Percentiles rank a stretch among this genome's conserved stretches.
These are phyloP conservation scores for Cutaneotrichosporon sp. DNA, from an alignment of 1,284 basidiomycete species.

Conservation along the genomic window DNA sequence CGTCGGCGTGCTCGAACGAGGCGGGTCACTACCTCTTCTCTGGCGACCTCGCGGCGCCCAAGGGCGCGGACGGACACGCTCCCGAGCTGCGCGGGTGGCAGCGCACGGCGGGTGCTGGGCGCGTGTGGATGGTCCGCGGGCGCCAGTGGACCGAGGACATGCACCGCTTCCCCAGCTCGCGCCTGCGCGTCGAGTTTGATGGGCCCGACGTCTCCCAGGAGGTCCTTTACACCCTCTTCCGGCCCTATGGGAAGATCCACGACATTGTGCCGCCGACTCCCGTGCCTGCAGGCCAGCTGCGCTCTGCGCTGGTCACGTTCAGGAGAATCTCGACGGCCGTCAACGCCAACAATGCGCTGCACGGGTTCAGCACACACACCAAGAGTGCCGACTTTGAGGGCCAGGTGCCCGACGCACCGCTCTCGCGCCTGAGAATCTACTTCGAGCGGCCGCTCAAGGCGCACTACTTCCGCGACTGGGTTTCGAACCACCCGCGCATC, in stretches of 20 bases:
- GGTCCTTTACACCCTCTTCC: conserved; percentile 49
- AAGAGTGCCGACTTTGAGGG: conserved; percentile 49
- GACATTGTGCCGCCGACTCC: conserved; percentile 67
- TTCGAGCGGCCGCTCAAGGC: conserved; percentile 76
- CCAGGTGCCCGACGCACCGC: conserved; percentile 27
- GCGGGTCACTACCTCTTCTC: conserved; percentile 23
- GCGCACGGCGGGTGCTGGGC: conserved; percentile 57
- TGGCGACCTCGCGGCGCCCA: conserved; percentile 12
- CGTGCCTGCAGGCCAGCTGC: conserved; percentile 67
- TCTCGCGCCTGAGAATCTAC: conserved; percentile 65
- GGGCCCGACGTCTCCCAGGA: conserved; percentile 83
- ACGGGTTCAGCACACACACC: conserved; percentile 63
- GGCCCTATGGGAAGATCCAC: conserved; percentile 78
- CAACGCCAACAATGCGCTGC: conserved; percentile 80
- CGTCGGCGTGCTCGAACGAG: conserved; percentile 5
- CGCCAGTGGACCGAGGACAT: conserved; percentile 88
- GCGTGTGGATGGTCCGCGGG: conserved; percentile 77
- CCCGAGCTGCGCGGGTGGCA: conserved; percentile 24
- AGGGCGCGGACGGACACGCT: conserved; percentile 3
- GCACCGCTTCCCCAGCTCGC: conserved; percentile 71
- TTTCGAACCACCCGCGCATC: conserved; percentile 80
- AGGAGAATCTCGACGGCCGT: conserved; percentile 68
- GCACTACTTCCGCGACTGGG: conserved; percentile 78
- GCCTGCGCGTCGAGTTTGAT: conserved; percentile 77
- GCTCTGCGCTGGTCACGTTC: conserved; percentile 67